Evolutionary conservation across 257 asterid genomes (phyloP).

Genomic region (Solanum etuberosum): DNA sequence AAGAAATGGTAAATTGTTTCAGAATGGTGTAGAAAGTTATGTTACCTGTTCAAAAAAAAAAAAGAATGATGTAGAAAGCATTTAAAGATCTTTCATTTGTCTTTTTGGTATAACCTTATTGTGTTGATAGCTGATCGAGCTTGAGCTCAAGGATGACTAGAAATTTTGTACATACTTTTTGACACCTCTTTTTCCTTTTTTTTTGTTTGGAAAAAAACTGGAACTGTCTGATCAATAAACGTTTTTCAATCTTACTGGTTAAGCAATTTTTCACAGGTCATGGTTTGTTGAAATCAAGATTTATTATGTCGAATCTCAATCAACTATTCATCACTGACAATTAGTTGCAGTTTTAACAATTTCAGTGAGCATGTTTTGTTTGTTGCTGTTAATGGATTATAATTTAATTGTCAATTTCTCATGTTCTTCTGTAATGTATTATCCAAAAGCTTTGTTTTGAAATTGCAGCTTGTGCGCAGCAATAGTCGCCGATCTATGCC

Average conservation of each 20-base stretch:
- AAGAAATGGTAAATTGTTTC: background rate
- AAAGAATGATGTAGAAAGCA: background rate
- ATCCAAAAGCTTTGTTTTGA: background rate
- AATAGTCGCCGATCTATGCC: constrained; percentile 89
- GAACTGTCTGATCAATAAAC: background rate
- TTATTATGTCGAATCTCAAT: background rate
- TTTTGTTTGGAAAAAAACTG: background rate
- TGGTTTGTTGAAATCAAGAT: background rate
- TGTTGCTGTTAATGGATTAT: background rate
- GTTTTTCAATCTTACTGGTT: background rate
- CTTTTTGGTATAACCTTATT: background rate
- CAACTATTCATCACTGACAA: background rate
- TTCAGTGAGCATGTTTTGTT: background rate
- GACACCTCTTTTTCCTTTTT: background rate
- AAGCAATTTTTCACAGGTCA: background rate
- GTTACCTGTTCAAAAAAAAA: too few species aligned
- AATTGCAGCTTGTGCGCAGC: constrained; percentile 85
- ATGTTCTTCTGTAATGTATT: background rate
- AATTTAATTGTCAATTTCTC: background rate
- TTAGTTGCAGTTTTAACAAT: background rate
- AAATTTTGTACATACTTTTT: background rate
- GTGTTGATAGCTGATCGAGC: background rate
- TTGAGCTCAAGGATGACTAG: background rate
- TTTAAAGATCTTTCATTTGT: background rate
- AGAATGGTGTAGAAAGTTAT: background rate